phyloP scores from a whole-genome alignment of 768 basidiomycete species.

The Cystofilobasidium ferigula region DNA sequence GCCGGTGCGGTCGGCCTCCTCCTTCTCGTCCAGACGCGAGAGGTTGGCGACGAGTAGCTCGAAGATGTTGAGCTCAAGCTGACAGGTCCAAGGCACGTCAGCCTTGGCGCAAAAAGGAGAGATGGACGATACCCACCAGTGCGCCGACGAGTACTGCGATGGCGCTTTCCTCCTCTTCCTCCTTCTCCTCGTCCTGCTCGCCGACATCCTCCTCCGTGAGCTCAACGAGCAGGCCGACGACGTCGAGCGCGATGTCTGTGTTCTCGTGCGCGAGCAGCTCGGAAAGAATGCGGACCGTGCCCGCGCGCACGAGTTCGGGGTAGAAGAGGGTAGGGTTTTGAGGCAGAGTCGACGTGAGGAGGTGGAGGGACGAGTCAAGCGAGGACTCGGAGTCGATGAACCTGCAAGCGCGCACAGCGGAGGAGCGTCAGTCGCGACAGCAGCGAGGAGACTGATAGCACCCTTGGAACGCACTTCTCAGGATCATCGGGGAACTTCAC shows the following conservation, averaged over 20 bases:
- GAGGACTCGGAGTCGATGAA: constrained; percentile 99
- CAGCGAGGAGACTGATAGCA: neutral
- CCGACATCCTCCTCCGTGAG: constrained; percentile 93
- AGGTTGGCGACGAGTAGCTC: constrained; percentile 86
- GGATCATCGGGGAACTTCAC: constrained; percentile 93
- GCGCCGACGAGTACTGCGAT: constrained; percentile 53
- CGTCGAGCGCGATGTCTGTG: constrained; percentile 90
- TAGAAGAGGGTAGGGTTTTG: constrained; percentile 74
- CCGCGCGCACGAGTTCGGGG: constrained; percentile 73
- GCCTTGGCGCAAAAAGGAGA: neutral
- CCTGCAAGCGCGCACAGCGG: constrained; percentile 41
- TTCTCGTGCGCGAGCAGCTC: constrained; percentile 93
- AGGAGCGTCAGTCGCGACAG: neutral
- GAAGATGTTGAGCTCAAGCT: constrained; percentile 73
- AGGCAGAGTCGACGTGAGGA: constrained; percentile 47
- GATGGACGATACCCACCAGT: constrained; percentile 54
- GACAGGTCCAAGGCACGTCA: constrained; percentile 10
- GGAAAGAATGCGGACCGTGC: constrained; percentile 56
- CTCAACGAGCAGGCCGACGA: constrained; percentile 83
- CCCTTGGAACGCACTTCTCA: constrained; percentile 52
- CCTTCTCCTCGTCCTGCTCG: constrained; percentile 55
- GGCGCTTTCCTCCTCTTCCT: constrained; percentile 55
- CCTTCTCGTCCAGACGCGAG: constrained; percentile 70
- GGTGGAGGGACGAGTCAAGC: constrained; percentile 76
- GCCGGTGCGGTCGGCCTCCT: constrained; percentile 83